These are phyloP conservation scores for Camellia japonica DNA, from an alignment of 148 eudicot species.

Conservation along the genomic window DNA sequence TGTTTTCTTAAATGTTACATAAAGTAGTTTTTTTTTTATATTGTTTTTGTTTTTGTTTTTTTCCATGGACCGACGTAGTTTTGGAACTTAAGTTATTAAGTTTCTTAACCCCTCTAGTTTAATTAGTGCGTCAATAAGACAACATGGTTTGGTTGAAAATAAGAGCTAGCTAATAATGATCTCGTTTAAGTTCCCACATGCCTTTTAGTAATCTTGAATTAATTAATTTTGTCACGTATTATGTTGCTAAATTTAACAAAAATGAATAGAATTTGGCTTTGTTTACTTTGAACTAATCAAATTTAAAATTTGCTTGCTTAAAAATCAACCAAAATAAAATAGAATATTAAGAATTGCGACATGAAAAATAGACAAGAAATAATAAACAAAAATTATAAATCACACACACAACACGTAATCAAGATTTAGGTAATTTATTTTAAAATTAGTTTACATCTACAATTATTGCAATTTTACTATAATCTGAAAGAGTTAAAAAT, in stretches of 20 bases:
- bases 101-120: not conserved
- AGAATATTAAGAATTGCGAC: no score
- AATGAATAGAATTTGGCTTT: not conserved
- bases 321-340: not conserved
- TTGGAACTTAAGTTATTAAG: not conserved
- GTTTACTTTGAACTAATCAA: not conserved
- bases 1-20: constrained; percentile 36
- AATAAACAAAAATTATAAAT: no score
- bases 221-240: not conserved
- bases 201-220: not conserved
- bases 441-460: no score
- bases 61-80: not conserved
- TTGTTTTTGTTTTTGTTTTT: no score
- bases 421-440: no score
- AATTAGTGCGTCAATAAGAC: not conserved
- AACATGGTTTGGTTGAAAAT: not conserved
- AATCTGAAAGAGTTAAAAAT: no score
- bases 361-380: no score
- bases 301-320: not conserved
- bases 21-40: constrained; percentile 12
- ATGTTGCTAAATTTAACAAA: not conserved
- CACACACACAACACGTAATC: no score
- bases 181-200: no score
- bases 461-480: no score
- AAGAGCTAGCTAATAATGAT: no score